Conservation (phyloP, 2,329 filamentous ascomycete genomes). For the Aspergillus bombycis region DNA sequence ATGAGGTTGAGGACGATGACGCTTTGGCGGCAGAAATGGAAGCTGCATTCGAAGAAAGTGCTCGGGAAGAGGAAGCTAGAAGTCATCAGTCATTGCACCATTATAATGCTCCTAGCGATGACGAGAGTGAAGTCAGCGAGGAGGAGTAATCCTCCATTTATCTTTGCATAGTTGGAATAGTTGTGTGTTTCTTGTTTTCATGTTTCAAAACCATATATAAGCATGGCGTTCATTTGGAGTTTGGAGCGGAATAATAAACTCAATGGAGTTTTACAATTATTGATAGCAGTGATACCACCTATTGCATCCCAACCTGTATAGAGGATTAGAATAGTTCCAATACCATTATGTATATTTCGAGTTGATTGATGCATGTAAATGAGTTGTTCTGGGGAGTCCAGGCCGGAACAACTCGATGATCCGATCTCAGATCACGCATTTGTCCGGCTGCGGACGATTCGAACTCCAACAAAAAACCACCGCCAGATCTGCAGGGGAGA, state of each 20-base stretch:
- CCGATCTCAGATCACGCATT: conserved; percentile 13
- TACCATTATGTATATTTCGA: background rate
- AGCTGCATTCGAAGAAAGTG: conserved; percentile 53
- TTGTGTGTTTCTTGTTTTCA: conserved; percentile 5
- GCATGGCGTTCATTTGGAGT: conserved; percentile 21
- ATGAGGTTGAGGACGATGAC: conserved; percentile 49
- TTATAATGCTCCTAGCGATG: conserved; percentile 47
- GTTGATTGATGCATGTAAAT: background rate
- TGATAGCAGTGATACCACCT: conserved; percentile 21
- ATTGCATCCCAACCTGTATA: background rate
- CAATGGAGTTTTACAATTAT: conserved; percentile 11
- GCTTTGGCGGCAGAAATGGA: conserved; percentile 62
- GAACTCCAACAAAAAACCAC: conserved; percentile 8
- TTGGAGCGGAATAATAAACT: conserved; percentile 12
- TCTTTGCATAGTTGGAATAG: conserved; percentile 3
- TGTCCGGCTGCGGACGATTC: conserved; percentile 10
- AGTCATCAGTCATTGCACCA: conserved; percentile 37
- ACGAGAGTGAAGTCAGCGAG: conserved; percentile 68
- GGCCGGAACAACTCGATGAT: conserved; percentile 22
- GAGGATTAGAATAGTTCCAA: conserved; percentile 2
- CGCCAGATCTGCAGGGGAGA: conserved; percentile 2
- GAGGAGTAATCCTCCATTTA: conserved; percentile 55
- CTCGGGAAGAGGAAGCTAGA: conserved; percentile 45
- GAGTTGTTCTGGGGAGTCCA: background rate
- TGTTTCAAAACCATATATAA: conserved; percentile 12